Conservation (phyloP, 768 basidiomycete genomes). For the Amanita pallidorosea region DNA sequence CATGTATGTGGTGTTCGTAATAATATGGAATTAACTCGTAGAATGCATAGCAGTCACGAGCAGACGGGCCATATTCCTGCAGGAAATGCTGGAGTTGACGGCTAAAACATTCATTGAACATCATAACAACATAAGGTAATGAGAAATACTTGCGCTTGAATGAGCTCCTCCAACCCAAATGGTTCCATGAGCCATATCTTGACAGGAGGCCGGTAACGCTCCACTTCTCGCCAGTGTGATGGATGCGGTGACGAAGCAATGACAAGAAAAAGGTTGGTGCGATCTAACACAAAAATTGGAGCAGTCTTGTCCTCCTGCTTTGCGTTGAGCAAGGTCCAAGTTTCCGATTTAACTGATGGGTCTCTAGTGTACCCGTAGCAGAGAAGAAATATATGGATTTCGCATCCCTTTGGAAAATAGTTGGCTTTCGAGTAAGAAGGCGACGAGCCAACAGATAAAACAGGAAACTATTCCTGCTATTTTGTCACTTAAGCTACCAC, state of each 20-base stretch:
- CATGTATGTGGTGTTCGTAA: constrained; percentile 1
- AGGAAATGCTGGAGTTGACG: constrained; percentile 6
- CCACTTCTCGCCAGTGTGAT: background rate
- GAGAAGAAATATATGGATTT: constrained; percentile 2
- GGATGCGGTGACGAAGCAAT: constrained; percentile 6
- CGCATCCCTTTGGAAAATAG: constrained; percentile 2
- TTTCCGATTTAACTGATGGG: constrained; percentile 2
- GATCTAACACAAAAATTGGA: constrained; percentile 1
- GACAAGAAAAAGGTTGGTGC: background rate
- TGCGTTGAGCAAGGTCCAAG: background rate
- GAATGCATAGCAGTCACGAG: constrained; percentile 3
- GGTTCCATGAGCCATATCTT: too few species aligned
- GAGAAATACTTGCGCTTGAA: too few species aligned
- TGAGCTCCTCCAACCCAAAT: too few species aligned
- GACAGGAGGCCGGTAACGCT: too few species aligned
- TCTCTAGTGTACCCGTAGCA: background rate
- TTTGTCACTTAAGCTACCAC: too few species aligned
- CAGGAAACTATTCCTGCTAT: constrained; percentile 1
- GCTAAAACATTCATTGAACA: constrained; percentile 4
- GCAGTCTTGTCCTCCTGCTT: background rate
- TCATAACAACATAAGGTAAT: constrained; percentile 2
- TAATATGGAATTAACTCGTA: constrained; percentile 2
- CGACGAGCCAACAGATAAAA: constrained; percentile 7
- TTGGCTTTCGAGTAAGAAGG: constrained; percentile 6
- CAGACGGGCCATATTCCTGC: constrained; percentile 3